Conservation (phyloP, 2,329 filamentous ascomycete genomes). For the Colletotrichum paranaense region DNA sequence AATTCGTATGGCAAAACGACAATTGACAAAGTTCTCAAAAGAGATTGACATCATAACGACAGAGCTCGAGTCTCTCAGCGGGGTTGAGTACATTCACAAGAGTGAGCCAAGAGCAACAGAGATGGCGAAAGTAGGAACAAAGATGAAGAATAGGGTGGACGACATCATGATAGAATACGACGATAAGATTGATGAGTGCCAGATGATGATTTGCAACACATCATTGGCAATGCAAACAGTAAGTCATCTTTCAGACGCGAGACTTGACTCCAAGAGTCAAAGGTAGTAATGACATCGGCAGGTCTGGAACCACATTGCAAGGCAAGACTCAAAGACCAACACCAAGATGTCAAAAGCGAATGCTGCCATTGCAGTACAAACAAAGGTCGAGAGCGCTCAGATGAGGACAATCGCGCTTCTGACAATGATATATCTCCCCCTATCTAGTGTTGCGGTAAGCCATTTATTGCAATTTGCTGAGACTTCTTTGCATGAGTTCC, state of each 20-base stretch:
- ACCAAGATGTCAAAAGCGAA: constrained; percentile 39
- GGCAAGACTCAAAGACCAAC: constrained; percentile 40
- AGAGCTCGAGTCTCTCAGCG: neutral
- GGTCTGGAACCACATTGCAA: constrained; percentile 44
- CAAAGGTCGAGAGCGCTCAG: constrained; percentile 41
- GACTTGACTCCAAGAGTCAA: neutral
- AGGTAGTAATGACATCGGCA: constrained; percentile 7
- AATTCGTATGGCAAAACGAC: constrained; percentile 7
- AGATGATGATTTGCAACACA: constrained; percentile 41
- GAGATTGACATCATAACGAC: neutral
- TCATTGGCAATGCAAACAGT: constrained; percentile 43
- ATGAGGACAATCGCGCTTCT: constrained; percentile 45
- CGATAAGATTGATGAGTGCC: constrained; percentile 41
- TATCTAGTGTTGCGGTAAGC: constrained; percentile 42
- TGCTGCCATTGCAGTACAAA: constrained; percentile 39
- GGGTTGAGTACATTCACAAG: no score
- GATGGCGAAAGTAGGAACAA: neutral
- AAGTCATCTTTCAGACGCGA: neutral
- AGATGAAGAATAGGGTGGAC: constrained; percentile 29
- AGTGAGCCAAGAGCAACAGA: neutral
- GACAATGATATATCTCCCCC: constrained; percentile 44
- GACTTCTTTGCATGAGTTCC: neutral
- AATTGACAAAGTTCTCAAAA: neutral
- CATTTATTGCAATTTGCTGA: neutral
- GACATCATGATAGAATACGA: constrained; percentile 43